phyloP scores from a whole-genome alignment of 352 stramenopile species.

The Phytophthora pseudosyringae region DNA sequence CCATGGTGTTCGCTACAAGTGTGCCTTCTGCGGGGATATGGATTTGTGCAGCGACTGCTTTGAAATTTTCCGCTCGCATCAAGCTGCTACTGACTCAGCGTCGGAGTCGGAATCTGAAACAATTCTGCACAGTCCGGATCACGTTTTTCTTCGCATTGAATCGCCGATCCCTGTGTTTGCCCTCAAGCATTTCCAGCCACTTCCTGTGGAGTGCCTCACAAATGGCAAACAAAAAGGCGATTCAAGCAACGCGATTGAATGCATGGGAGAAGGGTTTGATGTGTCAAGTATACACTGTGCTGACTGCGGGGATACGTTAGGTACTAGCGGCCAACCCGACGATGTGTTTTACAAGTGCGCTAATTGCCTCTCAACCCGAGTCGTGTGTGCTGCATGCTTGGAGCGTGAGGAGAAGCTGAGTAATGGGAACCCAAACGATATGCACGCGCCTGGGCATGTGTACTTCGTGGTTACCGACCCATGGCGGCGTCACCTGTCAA shows the following conservation, averaged over 20 bases:
- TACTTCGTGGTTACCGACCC: slow-evolving; percentile 64
- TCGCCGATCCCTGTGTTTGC: slow-evolving; percentile 72
- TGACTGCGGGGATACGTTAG: slow-evolving; percentile 39
- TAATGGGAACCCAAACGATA: slow-evolving; percentile 49
- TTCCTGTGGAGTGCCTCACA: slow-evolving; percentile 31
- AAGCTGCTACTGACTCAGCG: slow-evolving; percentile 24
- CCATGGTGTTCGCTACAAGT: slow-evolving; percentile 70
- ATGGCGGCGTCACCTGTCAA: slow-evolving; percentile 49
- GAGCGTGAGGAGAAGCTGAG: slow-evolving; percentile 51
- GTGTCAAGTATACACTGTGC: slow-evolving; percentile 23
- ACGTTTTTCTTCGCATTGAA: slow-evolving; percentile 72
- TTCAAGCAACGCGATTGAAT: slow-evolving; percentile 3
- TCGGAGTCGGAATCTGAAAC: slow-evolving; percentile 31
- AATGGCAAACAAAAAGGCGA: slow-evolving; percentile 25
- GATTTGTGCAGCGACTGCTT: slow-evolving; percentile 76
- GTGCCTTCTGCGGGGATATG: slow-evolving; percentile 69
- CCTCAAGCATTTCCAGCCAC: slow-evolving; percentile 59
- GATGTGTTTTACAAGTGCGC: slow-evolving; percentile 67
- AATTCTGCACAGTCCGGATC: slow-evolving; percentile 50
- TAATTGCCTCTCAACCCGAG: slow-evolving; percentile 58
- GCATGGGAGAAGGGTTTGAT: slow-evolving; percentile 15
- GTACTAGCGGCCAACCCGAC: slow-evolving; percentile 24
- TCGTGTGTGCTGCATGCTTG: slow-evolving; percentile 61
- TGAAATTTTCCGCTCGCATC: slow-evolving; percentile 46
- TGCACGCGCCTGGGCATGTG: slow-evolving; percentile 68